phyloP scores from a whole-genome alignment of 2,329 filamentous ascomycete species.

The Aspergillus terreus region DNA sequence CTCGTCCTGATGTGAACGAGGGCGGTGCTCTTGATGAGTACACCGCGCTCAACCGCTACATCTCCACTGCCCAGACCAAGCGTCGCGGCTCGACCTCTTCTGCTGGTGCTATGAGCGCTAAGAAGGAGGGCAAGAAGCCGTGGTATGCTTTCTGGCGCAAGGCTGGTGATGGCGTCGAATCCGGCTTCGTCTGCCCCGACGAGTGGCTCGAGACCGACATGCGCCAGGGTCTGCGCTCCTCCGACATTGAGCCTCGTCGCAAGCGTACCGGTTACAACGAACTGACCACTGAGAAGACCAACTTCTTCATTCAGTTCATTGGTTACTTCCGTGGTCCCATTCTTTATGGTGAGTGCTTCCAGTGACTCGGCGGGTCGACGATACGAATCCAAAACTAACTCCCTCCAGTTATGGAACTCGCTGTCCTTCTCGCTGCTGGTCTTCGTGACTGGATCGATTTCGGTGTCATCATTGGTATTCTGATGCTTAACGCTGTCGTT shows the following conservation, averaged over 20 bases:
- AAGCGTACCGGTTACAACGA: constrained; percentile 69
- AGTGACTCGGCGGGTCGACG: too few relatives aligned
- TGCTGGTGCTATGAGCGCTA: constrained; percentile 40
- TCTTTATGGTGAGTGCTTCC: constrained; percentile 62
- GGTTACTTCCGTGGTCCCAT: constrained; percentile 73
- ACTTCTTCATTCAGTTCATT: constrained; percentile 70
- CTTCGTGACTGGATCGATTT: constrained; percentile 74
- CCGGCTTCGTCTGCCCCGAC: constrained; percentile 52
- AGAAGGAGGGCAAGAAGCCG: constrained; percentile 47
- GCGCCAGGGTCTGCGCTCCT: constrained; percentile 56
- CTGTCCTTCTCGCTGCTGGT: constrained; percentile 69
- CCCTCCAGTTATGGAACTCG: constrained; percentile 64
- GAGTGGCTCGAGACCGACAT: constrained; percentile 69
- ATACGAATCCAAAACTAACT: not conserved
- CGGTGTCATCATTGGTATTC: constrained; percentile 72
- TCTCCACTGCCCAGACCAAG: constrained; percentile 61
- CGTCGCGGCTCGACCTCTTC: constrained; percentile 48
- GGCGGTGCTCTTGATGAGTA: constrained; percentile 54
- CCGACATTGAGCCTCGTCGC: constrained; percentile 61
- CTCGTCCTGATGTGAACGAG: constrained; percentile 30
- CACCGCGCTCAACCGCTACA: constrained; percentile 63
- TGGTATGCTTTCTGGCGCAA: constrained; percentile 57
- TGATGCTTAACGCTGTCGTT: constrained; percentile 70
- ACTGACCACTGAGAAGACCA: constrained; percentile 69
- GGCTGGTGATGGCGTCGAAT: constrained; percentile 20